Evolutionary conservation across 2,329 filamentous ascomycete genomes (phyloP).

Genomic region (Cercospora sp.): DNA sequence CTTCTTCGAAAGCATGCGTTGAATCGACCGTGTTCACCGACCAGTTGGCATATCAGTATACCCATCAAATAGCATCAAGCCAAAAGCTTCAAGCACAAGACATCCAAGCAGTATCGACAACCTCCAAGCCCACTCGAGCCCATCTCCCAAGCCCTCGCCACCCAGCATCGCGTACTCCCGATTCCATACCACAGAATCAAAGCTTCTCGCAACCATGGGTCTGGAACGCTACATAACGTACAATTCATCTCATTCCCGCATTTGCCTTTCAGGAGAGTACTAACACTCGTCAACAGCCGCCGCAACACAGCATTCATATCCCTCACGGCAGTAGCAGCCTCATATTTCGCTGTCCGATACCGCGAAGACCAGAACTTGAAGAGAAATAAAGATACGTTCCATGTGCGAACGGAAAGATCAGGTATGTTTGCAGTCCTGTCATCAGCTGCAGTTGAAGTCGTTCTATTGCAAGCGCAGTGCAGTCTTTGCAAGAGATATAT

Average conservation of each 20-base stretch:
- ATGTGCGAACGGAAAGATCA: conserved; percentile 18
- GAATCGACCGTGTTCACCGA: neutral
- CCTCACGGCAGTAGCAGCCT: conserved; percentile 9
- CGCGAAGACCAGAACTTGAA: conserved; percentile 15
- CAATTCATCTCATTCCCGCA: neutral
- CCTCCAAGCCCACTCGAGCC: neutral
- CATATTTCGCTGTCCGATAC: conserved; percentile 13
- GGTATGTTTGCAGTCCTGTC: neutral
- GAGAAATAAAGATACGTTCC: conserved; percentile 16
- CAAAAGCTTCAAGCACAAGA: neutral
- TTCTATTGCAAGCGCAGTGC: neutral
- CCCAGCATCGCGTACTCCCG: neutral
- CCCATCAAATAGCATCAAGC: neutral
- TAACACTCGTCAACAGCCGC: neutral
- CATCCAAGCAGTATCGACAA: neutral
- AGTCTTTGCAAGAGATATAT: no score
- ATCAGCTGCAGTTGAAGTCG: neutral
- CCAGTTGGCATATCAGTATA: neutral
- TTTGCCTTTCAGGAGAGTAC: neutral
- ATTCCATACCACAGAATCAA: neutral
- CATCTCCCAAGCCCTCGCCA: neutral
- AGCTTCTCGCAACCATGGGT: conserved; percentile 4
- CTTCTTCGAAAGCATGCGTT: neutral
- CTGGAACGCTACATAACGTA: conserved; percentile 18
- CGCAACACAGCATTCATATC: conserved; percentile 16